Percentiles rank a stretch among this genome's conserved stretches.
Evolutionary conservation across 306 rosid genomes (phyloP).

Genomic region (Elaeagnus macrophylla): DNA sequence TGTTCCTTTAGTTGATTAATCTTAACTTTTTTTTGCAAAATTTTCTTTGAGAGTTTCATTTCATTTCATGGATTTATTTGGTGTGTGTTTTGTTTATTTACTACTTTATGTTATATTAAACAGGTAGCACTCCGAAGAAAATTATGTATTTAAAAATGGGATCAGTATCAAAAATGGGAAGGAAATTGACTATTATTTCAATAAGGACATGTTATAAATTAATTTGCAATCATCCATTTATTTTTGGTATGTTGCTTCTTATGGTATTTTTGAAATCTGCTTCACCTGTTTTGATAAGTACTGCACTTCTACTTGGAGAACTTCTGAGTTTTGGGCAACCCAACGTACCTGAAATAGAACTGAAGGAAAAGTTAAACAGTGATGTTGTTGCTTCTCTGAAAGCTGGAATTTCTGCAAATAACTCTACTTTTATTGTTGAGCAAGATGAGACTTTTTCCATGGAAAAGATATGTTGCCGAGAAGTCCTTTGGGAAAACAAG

Average conservation of each 20-base stretch:
- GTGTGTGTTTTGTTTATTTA: conserved; percentile 17
- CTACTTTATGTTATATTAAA: conserved; percentile 11
- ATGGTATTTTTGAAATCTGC: too few relatives aligned
- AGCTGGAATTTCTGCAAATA: conserved; percentile 39
- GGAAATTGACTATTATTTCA: too few relatives aligned
- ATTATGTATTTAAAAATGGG: too few relatives aligned
- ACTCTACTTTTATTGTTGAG: conserved; percentile 35
- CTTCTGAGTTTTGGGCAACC: conserved; percentile 87
- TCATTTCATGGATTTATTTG: conserved; percentile 29
- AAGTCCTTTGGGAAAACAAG: conserved; percentile 34
- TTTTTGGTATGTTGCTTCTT: too few relatives aligned
- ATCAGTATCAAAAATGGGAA: too few relatives aligned
- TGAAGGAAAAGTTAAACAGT: conserved; percentile 33
- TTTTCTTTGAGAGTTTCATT: conserved; percentile 1
- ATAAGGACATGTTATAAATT: too few relatives aligned
- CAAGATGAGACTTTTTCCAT: conserved; percentile 49
- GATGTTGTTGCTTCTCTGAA: conserved; percentile 41
- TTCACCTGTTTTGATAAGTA: too few relatives aligned
- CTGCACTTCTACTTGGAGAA: conserved; percentile 89
- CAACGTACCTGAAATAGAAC: conserved; percentile 58
- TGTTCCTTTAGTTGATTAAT: not conserved
- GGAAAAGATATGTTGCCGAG: conserved; percentile 34
- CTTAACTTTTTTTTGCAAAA: not conserved
- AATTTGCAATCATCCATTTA: too few relatives aligned
- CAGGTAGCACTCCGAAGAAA: too few relatives aligned